Conservation (phyloP, 805 yeast genomes). For the Ogataea allantospora region DNA sequence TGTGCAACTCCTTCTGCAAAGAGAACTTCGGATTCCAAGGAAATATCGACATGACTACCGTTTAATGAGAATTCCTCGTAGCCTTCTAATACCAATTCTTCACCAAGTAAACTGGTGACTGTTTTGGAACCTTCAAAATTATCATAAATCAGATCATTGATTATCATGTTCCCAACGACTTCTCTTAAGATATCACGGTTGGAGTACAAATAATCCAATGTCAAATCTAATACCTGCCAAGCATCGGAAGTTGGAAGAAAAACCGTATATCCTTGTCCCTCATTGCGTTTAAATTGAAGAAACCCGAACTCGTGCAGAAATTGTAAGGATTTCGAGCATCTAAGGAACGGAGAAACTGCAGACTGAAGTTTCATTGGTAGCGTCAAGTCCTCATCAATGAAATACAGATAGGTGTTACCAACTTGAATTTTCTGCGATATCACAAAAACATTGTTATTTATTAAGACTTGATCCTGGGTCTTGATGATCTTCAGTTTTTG, state of each 20-base stretch:
- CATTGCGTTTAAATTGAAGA: conserved; percentile 47
- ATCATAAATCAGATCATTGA: conserved; percentile 66
- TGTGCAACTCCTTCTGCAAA: conserved; percentile 87
- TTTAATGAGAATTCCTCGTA: conserved; percentile 14
- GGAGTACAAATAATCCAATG: conserved; percentile 53
- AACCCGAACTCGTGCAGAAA: conserved; percentile 54
- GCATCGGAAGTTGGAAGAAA: conserved; percentile 75
- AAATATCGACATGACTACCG: conserved; percentile 32
- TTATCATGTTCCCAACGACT: conserved; percentile 55
- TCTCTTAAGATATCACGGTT: conserved; percentile 50
- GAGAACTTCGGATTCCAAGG: conserved; percentile 59
- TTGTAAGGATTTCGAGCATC: conserved; percentile 63
- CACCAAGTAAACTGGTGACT: conserved; percentile 21
- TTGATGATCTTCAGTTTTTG: conserved; percentile 51
- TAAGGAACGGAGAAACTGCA: conserved; percentile 60
- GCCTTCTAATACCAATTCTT: conserved; percentile 5
- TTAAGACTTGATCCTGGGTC: conserved; percentile 30
- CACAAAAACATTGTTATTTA: conserved; percentile 60
- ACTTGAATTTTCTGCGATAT: conserved; percentile 43
- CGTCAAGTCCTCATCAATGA: conserved; percentile 56
- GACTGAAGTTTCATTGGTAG: conserved; percentile 64
- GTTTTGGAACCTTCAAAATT: conserved; percentile 42
- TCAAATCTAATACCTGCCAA: conserved; percentile 65
- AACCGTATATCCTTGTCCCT: conserved; percentile 62
- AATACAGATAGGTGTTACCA: conserved; percentile 66